phyloP scores from a whole-genome alignment of 108 stramenopile genomes.

The Stephanodiscus minutulus region DNA sequence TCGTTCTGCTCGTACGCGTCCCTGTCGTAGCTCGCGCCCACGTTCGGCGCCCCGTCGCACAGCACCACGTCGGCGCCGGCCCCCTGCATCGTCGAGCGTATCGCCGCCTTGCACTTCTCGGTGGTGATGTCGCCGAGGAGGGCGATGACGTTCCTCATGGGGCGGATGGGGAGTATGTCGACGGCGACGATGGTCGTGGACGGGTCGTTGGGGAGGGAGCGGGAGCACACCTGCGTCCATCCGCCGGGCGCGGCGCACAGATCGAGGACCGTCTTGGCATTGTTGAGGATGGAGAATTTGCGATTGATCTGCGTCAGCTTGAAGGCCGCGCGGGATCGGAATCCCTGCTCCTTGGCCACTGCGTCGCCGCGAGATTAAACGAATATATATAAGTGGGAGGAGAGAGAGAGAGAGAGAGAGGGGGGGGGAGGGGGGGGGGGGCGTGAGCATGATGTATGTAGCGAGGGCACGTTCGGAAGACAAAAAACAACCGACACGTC shows the following conservation, averaged over 20 bases:
- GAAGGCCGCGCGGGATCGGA: slow-evolving; percentile 94
- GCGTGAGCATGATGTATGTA: too few species aligned
- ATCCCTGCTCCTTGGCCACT: slow-evolving; percentile 99
- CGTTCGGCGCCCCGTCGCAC: slow-evolving; percentile 99
- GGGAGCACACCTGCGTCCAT: slow-evolving; percentile 96
- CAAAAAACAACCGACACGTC: too few species aligned
- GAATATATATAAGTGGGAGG: too few species aligned
- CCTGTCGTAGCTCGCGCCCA: slow-evolving; percentile 94
- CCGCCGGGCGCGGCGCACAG: slow-evolving; percentile 99
- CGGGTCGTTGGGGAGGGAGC: slow-evolving; percentile 64
- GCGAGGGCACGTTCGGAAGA: too few species aligned
- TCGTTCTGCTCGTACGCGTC: slow-evolving; percentile 99
- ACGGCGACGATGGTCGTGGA: slow-evolving; percentile 91
- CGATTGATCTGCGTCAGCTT: slow-evolving; percentile 99
- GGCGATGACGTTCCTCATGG: slow-evolving; percentile 85
- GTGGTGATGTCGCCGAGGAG: slow-evolving; percentile 98
- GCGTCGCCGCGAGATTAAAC: slow-evolving; percentile 5
- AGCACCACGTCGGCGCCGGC: slow-evolving; percentile 94
- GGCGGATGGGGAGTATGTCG: slow-evolving; percentile 96
- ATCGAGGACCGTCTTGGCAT: slow-evolving; percentile 90
- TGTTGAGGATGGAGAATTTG: slow-evolving; percentile 87
- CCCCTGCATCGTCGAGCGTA: slow-evolving; percentile 72
- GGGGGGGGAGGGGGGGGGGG: background rate
- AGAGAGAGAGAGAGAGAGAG: background rate
- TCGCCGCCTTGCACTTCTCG: slow-evolving; percentile 88